Base-by-base conservation (phyloP, 306 rosid species). In the Malus orientalis region DNA sequence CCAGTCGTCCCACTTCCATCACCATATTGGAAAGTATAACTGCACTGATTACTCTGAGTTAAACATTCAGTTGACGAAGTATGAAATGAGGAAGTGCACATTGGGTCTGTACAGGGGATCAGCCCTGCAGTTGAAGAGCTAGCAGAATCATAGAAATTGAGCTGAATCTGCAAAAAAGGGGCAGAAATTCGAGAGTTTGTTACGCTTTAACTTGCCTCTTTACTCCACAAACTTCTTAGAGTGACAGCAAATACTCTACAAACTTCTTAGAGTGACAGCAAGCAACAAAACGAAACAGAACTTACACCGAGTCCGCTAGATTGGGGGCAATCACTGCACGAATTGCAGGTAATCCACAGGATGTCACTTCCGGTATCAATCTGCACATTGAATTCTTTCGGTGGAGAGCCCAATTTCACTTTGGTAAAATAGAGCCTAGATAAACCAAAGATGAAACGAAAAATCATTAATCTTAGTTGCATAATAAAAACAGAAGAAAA, bases 281-380 rank as follows among this genome's bases (percentile, higher is more conserved):
- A 76, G 42, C 58, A 76, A 57, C 78, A 79, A 64, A 60, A 66
- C 30, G 54, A 51, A 75, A 7, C 18, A 76, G 80, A 80, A 58
- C 83, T 84, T 76, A 95, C 99, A 77, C 99, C 97, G 4, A 95
- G 91, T 67, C 82, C 89, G 83, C 99, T 95, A 64, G 96, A 75
- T 69, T 85, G 89, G 75, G 97, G 99, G 74, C 97, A 92, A 80
- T 93, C 86, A 45, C 81, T 86, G 87, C 99, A 95, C 66, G 97
- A 78, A 80, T 81, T 88, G 87, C 99, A 90, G 77, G 87, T 91
- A 69, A 95, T 87, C 99, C 99, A 95, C 88, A 95, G 87, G 77
- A 91, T 87, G 69, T 95, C 99, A 68, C 99, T 95, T 73, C 99
- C 97, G 3, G 97, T 90, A 79, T 92, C 99, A 73, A 95, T 91